Evolutionary conservation across 352 stramenopile genomes (phyloP).

Genomic region (Blastocystis sp.): DNA sequence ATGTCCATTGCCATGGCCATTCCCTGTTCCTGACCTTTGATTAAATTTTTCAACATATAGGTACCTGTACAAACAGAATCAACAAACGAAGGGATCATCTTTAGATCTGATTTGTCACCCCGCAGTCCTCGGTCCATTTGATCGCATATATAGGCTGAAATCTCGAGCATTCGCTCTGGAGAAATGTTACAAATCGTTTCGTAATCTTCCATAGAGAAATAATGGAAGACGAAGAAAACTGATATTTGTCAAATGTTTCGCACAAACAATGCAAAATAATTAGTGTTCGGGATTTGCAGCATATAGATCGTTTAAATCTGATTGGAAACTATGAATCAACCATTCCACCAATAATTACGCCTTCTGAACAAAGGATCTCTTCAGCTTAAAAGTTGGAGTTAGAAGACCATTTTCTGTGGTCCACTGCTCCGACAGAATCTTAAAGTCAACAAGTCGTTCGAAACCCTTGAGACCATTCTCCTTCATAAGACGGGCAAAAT

Average conservation of each 20-base stretch:
- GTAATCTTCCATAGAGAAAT: constrained; percentile 35
- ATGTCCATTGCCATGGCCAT: constrained; percentile 62
- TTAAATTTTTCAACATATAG: not conserved
- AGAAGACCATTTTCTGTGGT: constrained; percentile 77
- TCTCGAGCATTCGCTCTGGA: constrained; percentile 9
- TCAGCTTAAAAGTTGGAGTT: constrained; percentile 81
- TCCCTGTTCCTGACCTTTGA: constrained; percentile 56
- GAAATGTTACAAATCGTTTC: constrained; percentile 23
- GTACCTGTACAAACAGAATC: constrained; percentile 31
- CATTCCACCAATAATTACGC: not conserved
- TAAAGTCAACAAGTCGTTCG: constrained; percentile 76
- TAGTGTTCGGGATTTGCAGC: constrained; percentile 49
- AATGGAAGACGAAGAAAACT: not conserved
- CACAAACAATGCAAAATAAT: not conserved
- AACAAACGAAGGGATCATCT: constrained; percentile 67
- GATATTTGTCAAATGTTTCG: not conserved
- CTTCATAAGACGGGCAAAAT: constrained; percentile 70
- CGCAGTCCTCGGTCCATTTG: constrained; percentile 59
- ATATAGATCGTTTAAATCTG: constrained; percentile 31
- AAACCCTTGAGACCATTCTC: constrained; percentile 76
- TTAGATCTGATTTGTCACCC: constrained; percentile 53
- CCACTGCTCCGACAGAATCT: constrained; percentile 76
- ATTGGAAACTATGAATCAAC: constrained; percentile 35
- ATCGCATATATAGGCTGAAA: constrained; percentile 57
- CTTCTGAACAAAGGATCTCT: constrained; percentile 68